Evolutionary conservation across 176 grass and related monocot species (phyloP).

Genomic region (Zea luxurians): DNA sequence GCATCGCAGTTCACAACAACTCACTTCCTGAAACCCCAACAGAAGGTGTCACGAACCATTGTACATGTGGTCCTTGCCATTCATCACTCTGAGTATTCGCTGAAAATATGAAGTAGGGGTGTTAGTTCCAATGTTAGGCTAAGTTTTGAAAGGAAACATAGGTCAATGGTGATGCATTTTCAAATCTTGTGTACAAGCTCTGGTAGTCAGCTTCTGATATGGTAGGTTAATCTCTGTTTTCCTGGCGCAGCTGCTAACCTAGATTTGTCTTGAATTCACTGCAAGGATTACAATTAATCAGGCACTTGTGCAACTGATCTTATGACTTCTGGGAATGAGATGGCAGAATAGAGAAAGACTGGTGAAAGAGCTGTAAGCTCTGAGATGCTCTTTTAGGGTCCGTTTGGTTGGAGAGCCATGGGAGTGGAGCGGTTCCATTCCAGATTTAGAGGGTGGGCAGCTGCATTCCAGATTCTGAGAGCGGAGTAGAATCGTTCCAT

Average conservation of each 20-base stretch:
- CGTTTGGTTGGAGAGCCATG: too few relatives aligned
- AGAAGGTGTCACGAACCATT: slow-evolving; percentile 20
- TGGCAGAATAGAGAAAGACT: neutral
- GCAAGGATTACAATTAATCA: slow-evolving; percentile 6
- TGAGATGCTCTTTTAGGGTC: too few relatives aligned
- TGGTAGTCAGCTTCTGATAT: neutral
- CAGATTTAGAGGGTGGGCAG: too few relatives aligned
- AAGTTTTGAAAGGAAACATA: slow-evolving; percentile 38
- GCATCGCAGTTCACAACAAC: too few relatives aligned
- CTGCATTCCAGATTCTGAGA: too few relatives aligned
- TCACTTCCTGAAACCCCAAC: slow-evolving; percentile 25
- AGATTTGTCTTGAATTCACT: neutral
- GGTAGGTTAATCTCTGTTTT: neutral
- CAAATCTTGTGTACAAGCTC: neutral
- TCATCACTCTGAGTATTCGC: slow-evolving; percentile 34
- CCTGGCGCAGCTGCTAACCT: neutral
- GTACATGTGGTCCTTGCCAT: slow-evolving; percentile 9
- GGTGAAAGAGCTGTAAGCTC: neutral
- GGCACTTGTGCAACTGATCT: neutral
- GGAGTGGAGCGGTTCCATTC: too few relatives aligned
- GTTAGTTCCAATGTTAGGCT: slow-evolving; percentile 34
- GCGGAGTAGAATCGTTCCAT: too few relatives aligned
- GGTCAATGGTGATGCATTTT: slow-evolving; percentile 23
- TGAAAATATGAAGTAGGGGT: slow-evolving; percentile 31
- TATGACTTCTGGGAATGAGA: neutral